Evolutionary conservation across 1,139 yeast species (phyloP).

Genomic region (Sugiyamaella neomexicana): DNA sequence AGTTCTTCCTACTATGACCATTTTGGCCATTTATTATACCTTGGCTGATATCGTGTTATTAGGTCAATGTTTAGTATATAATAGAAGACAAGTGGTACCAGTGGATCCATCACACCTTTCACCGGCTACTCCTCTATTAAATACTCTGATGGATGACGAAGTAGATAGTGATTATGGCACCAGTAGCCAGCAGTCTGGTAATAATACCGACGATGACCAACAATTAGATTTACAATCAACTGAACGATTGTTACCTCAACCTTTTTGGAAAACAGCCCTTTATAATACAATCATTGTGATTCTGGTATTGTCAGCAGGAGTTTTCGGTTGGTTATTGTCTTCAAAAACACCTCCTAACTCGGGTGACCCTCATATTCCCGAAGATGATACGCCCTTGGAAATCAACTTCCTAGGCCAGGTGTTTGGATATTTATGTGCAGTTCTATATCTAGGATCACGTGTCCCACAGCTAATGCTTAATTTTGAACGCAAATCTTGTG

Average conservation of each 20-base stretch:
- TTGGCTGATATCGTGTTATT: conserved; percentile 82
- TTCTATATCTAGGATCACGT: conserved; percentile 80
- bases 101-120: conserved; percentile 80
- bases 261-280: conserved; percentile 34
- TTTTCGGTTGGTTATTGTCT: conserved; percentile 83
- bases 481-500: conserved; percentile 82
- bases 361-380: conserved; percentile 37
- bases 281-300: conserved; percentile 65
- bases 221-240: conserved; percentile 2
- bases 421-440: conserved; percentile 91
- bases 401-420: conserved; percentile 79
- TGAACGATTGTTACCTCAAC: no score
- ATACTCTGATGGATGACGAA: conserved; percentile 42
- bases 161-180: conserved; percentile 45
- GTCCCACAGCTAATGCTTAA: conserved; percentile 86
- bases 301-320: conserved; percentile 71
- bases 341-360: conserved; percentile 25
- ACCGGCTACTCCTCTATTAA: conserved; percentile 83
- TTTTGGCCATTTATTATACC: conserved; percentile 87
- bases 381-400: conserved; percentile 40
- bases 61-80: conserved; percentile 76
- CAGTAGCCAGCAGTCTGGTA: conserved; percentile 9
- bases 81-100: conserved; percentile 37
- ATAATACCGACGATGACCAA: background rate
- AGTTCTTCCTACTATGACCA: conserved; percentile 87